Evolutionary conservation across 441 rosid species (phyloP).

Genomic region (Populus hybrid): DNA sequence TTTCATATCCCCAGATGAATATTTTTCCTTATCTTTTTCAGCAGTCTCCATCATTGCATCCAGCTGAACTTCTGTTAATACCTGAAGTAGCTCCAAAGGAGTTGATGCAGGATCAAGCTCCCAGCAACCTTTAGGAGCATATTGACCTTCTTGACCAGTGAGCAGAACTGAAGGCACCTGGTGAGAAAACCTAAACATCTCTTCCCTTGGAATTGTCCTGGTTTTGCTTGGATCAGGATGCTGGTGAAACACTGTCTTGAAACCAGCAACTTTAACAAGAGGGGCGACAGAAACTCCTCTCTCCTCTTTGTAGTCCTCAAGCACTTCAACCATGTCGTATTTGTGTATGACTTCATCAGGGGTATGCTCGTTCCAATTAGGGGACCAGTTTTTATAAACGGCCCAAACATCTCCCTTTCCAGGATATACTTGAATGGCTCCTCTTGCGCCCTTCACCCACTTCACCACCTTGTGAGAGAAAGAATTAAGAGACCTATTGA

Average conservation of each 20-base stretch:
- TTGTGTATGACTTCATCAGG: slow-evolving; percentile 63
- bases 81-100: slow-evolving; percentile 56
- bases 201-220: slow-evolving; percentile 55
- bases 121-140: slow-evolving; percentile 60
- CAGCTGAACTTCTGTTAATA: slow-evolving; percentile 29
- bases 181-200: slow-evolving; percentile 89
- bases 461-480: slow-evolving; percentile 82
- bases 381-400: slow-evolving; percentile 76
- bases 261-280: slow-evolving; percentile 68
- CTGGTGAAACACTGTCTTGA: slow-evolving; percentile 58
- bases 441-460: slow-evolving; percentile 73
- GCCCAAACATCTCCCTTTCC: slow-evolving; percentile 91
- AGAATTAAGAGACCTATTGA: slow-evolving; percentile 48
- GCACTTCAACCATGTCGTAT: slow-evolving; percentile 89
- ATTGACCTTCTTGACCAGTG: slow-evolving; percentile 62
- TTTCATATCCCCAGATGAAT: slow-evolving; percentile 3
- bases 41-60: slow-evolving; percentile 20
- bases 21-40: slow-evolving; percentile 16
- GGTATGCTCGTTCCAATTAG: slow-evolving; percentile 69
- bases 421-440: slow-evolving; percentile 64
- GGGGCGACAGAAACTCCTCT: slow-evolving; percentile 47
- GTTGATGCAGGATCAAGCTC: slow-evolving; percentile 95
- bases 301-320: slow-evolving; percentile 58
- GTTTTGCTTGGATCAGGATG: slow-evolving; percentile 38
- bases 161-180: slow-evolving; percentile 72